Evolutionary conservation across 2,329 filamentous ascomycete species (phyloP), one percentile per base, ranked within the genome.

Genomic region (Fusarium protoensiforme): DNA sequence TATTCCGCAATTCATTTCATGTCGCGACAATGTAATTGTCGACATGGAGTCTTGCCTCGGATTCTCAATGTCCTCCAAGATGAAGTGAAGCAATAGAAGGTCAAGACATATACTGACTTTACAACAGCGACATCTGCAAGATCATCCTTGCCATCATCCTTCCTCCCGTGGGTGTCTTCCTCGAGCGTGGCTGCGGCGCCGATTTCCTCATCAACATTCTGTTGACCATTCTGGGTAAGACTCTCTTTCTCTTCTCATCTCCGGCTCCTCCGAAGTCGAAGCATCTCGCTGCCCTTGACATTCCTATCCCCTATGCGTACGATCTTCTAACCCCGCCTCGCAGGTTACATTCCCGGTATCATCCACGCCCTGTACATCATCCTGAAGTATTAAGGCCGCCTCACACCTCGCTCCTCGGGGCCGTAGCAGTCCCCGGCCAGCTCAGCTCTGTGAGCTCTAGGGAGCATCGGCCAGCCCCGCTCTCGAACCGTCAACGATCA

Each of bases 351-450:
- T 79, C 93, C 92, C 74, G 93, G 94, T 84, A 95, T 97, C 86
- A 94, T 97, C 83, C 95, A 98, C 87, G 95, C 95, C 71, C 86
- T 97, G 87, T 97, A 96, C 89, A 95, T 97, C 80, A 96, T 97
- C 78, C 88, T 96, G 79, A 96, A 96, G 85, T 96, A 95, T 83
- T 97, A 94, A 78, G 69, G 64, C 57, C 7, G 65, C 54, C 61
- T 63, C 61, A 53, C 64, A 66, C 68, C 58, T 68, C 51, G 41
- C 65, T 54, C 53, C 60, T 66, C 57, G 61, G 64, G 69, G 66
- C 51, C 41, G 64, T 65, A 61, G 65, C 68, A 62, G 65, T 46
- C 64, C 65, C 61, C 59, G 60, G 56, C 60, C 41, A 31, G 33
- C 71, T 58, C 41, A 46, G 41, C 22, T 63, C 51, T 65, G 68